Evolutionary conservation across 176 grass and related monocot genomes (phyloP), one percentile per base, ranked within the genome.

Genomic region (Neostapfia colusana): DNA sequence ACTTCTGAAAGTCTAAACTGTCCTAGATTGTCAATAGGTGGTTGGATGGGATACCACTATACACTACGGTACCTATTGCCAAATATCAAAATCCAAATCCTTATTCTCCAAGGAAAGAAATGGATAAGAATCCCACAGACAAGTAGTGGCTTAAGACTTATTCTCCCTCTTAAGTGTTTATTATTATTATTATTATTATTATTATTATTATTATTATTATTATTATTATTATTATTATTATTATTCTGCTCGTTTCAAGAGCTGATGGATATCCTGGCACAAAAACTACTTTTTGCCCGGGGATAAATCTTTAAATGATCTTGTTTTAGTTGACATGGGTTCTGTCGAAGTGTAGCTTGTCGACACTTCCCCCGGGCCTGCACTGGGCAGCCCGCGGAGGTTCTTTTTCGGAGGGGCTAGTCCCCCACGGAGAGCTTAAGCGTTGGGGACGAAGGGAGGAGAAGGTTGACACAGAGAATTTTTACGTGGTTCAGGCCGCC

Each of bases 151-250:
- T 40, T 70, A 44, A 45, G 20, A 24, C 18, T 72, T 83, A 25
- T 7, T 0, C n/a, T 8, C 35, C 23, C 2, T 26, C 9, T 4
- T 37, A 21, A 21, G 8, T 56, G 0, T 67, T 83, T 53, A 38
- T 36, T 61, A 18, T 53, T 78, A 25, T 56, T 54, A 18, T 53
- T 78, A 25, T 56, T 54, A 18, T 53, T 78, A 25, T 56, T 54
- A 18, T 53, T 78, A 25, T 56, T 54, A 18, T 53, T 78, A 25
- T 56, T 54, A 18, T 53, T 78, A 25, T 56, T 54, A 18, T 53
- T 78, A 25, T 56, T 54, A 18, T 53, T 78, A 25, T 56, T 54
- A 18, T 53, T 78, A 25, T 83, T 53, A 38, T 36, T 61, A 18
- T 53, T 78, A 25, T 56, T 54, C 63, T 59, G 23, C 24, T 82